Evolutionary conservation across 1,284 basidiomycete species (phyloP).

Genomic region (Naganishia liquefaciens): DNA sequence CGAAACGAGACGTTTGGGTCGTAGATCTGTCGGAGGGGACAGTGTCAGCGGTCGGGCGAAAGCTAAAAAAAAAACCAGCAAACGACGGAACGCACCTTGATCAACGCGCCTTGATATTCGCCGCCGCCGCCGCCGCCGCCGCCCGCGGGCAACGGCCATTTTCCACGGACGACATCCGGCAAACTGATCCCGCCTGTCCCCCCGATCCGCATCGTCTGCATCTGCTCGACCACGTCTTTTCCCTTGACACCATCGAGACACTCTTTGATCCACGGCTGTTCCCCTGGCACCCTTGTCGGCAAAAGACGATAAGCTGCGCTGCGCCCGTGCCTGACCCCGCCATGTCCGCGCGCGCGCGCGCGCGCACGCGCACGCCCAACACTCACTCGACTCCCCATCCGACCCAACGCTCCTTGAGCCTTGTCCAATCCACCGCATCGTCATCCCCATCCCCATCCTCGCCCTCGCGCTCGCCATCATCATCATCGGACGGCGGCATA

Average conservation of each 20-base stretch:
- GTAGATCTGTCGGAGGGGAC: constrained; percentile 40
- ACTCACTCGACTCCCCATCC: constrained; percentile 54
- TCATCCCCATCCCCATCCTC: constrained; percentile 5
- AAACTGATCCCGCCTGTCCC: background rate
- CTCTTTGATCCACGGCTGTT: constrained; percentile 41
- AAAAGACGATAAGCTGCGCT: too few species aligned
- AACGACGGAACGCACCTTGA: constrained; percentile 42
- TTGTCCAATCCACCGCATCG: constrained; percentile 37
- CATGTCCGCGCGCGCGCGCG: too few species aligned
- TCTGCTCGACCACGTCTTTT: background rate
- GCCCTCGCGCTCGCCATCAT: constrained; percentile 1
- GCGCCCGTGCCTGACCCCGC: too few species aligned
- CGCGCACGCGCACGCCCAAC: background rate
- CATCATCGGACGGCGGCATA: constrained; percentile 37
- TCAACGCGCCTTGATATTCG: constrained; percentile 46
- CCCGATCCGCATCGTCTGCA: constrained; percentile 3
- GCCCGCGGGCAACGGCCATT: constrained; percentile 42
- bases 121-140: constrained; percentile 43
- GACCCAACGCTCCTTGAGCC: constrained; percentile 51
- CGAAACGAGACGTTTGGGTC: constrained; percentile 44
- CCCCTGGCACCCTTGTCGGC: constrained; percentile 50
- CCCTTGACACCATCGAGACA: background rate
- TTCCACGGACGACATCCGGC: constrained; percentile 36
- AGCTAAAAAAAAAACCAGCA: too few species aligned
- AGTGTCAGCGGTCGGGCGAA: background rate